A percentile compares a stretch with the other conserved stretches of the same genome.
Evolutionary conservation across 441 rosid genomes (phyloP).

Genomic region (Macaranga tanarius): DNA sequence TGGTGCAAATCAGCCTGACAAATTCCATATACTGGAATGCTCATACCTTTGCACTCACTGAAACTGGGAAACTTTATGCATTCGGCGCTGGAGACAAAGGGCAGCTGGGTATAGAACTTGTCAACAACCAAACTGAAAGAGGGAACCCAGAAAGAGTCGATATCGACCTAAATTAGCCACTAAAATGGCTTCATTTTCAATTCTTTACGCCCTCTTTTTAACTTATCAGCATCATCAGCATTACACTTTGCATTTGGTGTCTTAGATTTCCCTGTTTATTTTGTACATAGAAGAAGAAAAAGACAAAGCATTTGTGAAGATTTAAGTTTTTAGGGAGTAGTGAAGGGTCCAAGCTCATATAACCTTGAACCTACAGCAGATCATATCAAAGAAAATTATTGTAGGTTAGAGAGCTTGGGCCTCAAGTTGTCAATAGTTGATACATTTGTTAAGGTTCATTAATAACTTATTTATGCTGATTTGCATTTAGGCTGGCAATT

Average conservation of each 20-base stretch:
- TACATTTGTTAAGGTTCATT: constrained; percentile 34
- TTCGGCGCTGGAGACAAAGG: constrained; percentile 97
- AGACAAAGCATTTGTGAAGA: constrained; percentile 40
- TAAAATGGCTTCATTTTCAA: constrained; percentile 8
- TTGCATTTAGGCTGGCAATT: too few species aligned
- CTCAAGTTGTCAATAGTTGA: constrained; percentile 44
- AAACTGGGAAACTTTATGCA: constrained; percentile 77
- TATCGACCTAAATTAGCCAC: constrained; percentile 57
- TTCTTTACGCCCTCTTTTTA: constrained; percentile 1
- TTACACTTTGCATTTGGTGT: constrained; percentile 44
- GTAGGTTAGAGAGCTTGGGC: constrained; percentile 30
- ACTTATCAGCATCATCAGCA: constrained; percentile 22
- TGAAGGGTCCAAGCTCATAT: constrained; percentile 26
- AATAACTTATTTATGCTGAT: constrained; percentile 32
- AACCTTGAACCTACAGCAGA: not conserved
- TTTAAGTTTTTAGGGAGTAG: constrained; percentile 37
- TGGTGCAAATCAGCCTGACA: constrained; percentile 85
- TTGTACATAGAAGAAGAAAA: constrained; percentile 47
- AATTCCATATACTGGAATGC: constrained; percentile 87
- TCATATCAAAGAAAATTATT: not conserved
- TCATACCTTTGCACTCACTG: constrained; percentile 89
- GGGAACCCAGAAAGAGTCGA: constrained; percentile 68
- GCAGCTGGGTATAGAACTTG: constrained; percentile 85
- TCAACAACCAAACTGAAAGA: constrained; percentile 60
- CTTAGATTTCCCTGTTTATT: constrained; percentile 38